Conservation (phyloP, 2,329 filamentous ascomycete genomes). For the Seiridium unicorne region DNA sequence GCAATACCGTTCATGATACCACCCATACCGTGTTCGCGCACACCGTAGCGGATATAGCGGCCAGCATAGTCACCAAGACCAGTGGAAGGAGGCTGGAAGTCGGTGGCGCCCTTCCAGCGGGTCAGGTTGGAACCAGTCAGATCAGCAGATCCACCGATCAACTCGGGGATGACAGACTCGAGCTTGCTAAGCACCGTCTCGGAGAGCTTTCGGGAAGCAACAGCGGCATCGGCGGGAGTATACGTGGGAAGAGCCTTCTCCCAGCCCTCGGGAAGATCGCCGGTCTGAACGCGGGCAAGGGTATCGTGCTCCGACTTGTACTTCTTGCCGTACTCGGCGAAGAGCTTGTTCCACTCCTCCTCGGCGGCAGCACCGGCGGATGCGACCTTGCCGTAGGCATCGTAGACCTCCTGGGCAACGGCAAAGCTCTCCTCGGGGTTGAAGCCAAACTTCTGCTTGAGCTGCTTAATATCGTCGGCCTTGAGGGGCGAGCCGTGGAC, state of each 20-base stretch:
- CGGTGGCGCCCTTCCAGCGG: constrained; percentile 92
- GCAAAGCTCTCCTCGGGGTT: constrained; percentile 90
- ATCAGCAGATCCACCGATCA: constrained; percentile 94
- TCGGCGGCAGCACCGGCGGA: constrained; percentile 85
- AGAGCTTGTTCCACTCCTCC: constrained; percentile 91
- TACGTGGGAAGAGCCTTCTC: constrained; percentile 91
- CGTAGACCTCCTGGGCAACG: constrained; percentile 93
- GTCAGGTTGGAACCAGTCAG: constrained; percentile 98
- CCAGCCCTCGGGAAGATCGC: constrained; percentile 92
- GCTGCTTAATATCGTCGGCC: constrained; percentile 86
- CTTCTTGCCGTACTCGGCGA: constrained; percentile 80
- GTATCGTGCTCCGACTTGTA: constrained; percentile 79
- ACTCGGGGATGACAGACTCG: constrained; percentile 78
- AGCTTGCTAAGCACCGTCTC: constrained; percentile 91
- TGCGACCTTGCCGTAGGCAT: constrained; percentile 81
- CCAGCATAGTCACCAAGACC: constrained; percentile 87
- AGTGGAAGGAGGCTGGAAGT: constrained; percentile 90
- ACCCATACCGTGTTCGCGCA: constrained; percentile 90
- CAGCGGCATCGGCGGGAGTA: constrained; percentile 78
- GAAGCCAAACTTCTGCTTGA: constrained; percentile 96
- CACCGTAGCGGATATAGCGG: constrained; percentile 90
- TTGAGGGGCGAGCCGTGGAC: constrained; percentile 97
- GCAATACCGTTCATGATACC: constrained; percentile 93
- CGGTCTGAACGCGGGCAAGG: constrained; percentile 74
- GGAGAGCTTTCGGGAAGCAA: constrained; percentile 94